These are phyloP conservation scores for Melampsora occidentalis DNA, from an alignment of 1,284 basidiomycete species.

Conservation along the genomic window DNA sequence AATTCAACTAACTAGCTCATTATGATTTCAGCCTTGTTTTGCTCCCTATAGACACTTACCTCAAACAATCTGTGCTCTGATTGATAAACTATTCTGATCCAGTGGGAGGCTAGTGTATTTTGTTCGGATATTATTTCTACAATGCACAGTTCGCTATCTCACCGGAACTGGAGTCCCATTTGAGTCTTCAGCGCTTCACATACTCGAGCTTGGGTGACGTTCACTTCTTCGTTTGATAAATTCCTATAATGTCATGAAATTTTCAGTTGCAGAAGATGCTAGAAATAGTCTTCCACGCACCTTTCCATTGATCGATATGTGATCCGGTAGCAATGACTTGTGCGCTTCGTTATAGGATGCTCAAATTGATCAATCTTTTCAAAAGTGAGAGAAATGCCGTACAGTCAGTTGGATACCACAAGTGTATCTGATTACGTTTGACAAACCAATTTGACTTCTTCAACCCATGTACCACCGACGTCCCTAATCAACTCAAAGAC, in stretches of 20 bases:
- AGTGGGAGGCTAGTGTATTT: no score
- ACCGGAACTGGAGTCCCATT: constrained; percentile 57
- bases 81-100: no score
- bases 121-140: no score
- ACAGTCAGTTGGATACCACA: background rate
- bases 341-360: constrained; percentile 80
- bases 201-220: constrained; percentile 65
- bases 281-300: constrained; percentile 55
- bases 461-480: constrained; percentile 82
- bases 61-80: no score
- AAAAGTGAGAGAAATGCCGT: background rate
- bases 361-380: constrained; percentile 74
- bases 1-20: no score
- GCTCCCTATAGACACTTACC: no score
- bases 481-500: constrained; percentile 93
- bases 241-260: constrained; percentile 60
- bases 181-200: constrained; percentile 54
- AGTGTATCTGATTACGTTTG: background rate
- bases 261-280: background rate
- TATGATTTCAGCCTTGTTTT: no score
- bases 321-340: constrained; percentile 82
- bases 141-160: background rate
- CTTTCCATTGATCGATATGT: constrained; percentile 97
- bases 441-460: constrained; percentile 70
- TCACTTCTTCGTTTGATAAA: constrained; percentile 84